phyloP scores from a whole-genome alignment of 2,329 filamentous ascomycete species.

The Metarhizium anisopliae region DNA sequence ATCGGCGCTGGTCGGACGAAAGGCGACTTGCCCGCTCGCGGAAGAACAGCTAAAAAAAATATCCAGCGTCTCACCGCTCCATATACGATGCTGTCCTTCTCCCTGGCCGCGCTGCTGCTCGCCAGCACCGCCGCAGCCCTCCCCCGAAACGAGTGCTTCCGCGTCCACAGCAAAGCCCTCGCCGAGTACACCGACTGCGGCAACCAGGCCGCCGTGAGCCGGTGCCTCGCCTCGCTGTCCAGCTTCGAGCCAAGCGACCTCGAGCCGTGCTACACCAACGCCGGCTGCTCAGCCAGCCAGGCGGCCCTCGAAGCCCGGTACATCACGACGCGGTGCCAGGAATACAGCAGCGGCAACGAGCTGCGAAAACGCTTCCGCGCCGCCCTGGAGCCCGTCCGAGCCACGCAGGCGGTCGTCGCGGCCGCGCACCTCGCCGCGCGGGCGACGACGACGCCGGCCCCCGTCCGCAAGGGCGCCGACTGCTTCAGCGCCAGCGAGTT shows the following conservation, averaged over 20 bases:
- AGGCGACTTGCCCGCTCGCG: background rate
- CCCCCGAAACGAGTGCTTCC: constrained; percentile 30
- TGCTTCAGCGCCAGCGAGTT: constrained; percentile 28
- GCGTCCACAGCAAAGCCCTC: constrained; percentile 27
- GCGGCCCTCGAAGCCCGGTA: constrained; percentile 20
- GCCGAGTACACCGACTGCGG: constrained; percentile 32
- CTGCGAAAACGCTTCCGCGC: constrained; percentile 20
- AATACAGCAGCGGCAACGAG: constrained; percentile 13
- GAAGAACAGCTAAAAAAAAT: background rate
- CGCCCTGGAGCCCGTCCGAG: background rate
- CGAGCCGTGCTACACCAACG: constrained; percentile 25
- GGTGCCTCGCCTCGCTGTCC: constrained; percentile 31
- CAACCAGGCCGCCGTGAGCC: constrained; percentile 28
- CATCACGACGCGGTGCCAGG: constrained; percentile 23
- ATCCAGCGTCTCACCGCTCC: background rate
- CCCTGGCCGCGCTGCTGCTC: constrained; percentile 18
- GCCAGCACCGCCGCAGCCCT: constrained; percentile 24
- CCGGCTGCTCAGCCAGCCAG: constrained; percentile 25
- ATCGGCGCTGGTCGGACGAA: background rate
- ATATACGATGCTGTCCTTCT: background rate
- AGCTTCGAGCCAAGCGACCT: constrained; percentile 24
- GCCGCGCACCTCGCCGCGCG: constrained; percentile 7
- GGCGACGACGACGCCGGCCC: constrained; percentile 8
- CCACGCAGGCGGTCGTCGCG: background rate
- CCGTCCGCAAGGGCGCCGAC: constrained; percentile 14